Evolutionary conservation across 345 rosid species (phyloP), one percentile per base, ranked within the genome.

Genomic region (Gossypium turneri): DNA sequence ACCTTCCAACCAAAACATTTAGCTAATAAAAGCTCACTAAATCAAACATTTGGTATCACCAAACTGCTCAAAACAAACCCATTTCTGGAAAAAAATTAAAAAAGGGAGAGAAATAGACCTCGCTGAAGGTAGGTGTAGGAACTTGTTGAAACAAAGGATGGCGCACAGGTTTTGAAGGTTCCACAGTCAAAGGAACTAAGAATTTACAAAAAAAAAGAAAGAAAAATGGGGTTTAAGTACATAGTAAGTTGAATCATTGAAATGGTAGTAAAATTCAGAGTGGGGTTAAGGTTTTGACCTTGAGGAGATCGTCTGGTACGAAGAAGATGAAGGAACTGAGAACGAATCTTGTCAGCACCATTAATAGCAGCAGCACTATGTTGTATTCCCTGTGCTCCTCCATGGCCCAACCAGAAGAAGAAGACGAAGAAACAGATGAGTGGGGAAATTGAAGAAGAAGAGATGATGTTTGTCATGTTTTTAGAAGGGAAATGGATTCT

Each of bases 141-240:
- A 25, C 82, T 72, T 79, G 82, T 80, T 87, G 95, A 78, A 53
- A 90, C 38, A 91, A 52, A 34, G 97, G 96, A 77, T 75, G 52
- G 57, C 59, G 53, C 74, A 90, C 94, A 0, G 92, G 91, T 75
- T 84, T 82, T 22, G 88, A 86, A 61, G 79, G 71, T 27, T 90
- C 85, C 57, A 84, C 90, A 0, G 82, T 56, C 29, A 88, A 78
- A 17, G 86, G 84, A 80, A 87, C 97, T 94, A 79, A 11, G 68
- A 41, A 59, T 44, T 53, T 41, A 17, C 56, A 12, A 4, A 12
- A 41, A 20, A 51, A 10, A 5, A 17, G n/a, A 2, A 3, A 11
- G 7, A 56, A 19, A 8, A 17, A 17, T 10, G 27, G 15, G 29
- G 8, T 13, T 47, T 67, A 8, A 67, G 71, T 43, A 41, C n/a